Evolutionary conservation across 805 yeast species (phyloP).

Genomic region (Martiniozyma abietophila): DNA sequence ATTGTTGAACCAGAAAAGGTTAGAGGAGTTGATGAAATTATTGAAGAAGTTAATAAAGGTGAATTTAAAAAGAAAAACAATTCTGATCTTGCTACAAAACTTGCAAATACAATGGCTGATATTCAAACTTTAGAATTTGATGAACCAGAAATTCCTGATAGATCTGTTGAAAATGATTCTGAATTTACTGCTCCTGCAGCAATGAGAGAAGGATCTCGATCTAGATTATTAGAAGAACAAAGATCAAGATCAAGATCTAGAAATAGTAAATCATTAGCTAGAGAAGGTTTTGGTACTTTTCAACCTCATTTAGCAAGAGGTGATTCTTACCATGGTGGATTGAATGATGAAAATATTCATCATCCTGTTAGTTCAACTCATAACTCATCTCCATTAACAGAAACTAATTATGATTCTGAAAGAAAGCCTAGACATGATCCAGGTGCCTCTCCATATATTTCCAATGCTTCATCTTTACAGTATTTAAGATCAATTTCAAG

Average conservation of each 20-base stretch:
- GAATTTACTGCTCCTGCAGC: constrained; percentile 35
- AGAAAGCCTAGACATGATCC: constrained; percentile 32
- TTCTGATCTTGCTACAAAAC: constrained; percentile 5
- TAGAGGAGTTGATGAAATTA: constrained; percentile 24
- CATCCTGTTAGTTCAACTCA: constrained; percentile 4
- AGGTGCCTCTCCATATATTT: constrained; percentile 20
- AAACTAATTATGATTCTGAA: constrained; percentile 26
- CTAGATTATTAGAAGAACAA: constrained; percentile 20
- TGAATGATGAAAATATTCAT: constrained; percentile 27
- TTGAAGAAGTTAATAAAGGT: constrained; percentile 27
- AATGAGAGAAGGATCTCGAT: constrained; percentile 33
- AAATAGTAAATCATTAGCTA: constrained; percentile 7
- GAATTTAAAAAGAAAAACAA: constrained; percentile 7
- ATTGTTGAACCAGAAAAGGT: constrained; percentile 19
- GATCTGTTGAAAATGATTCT: constrained; percentile 30
- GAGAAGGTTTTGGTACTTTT: constrained; percentile 23
- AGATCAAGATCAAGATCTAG: constrained; percentile 16
- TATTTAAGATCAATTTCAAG: constrained; percentile 60
- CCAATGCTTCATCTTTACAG: constrained; percentile 33
- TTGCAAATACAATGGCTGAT: constrained; percentile 4
- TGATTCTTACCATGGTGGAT: constrained; percentile 60
- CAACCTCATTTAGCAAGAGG: constrained; percentile 70
- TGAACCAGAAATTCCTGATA: constrained; percentile 25
- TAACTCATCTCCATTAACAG: constrained; percentile 11
- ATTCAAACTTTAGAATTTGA: constrained; percentile 10